Evolutionary conservation across 2,329 filamentous ascomycete genomes (phyloP).

Genomic region (Epichloe uncinata): DNA sequence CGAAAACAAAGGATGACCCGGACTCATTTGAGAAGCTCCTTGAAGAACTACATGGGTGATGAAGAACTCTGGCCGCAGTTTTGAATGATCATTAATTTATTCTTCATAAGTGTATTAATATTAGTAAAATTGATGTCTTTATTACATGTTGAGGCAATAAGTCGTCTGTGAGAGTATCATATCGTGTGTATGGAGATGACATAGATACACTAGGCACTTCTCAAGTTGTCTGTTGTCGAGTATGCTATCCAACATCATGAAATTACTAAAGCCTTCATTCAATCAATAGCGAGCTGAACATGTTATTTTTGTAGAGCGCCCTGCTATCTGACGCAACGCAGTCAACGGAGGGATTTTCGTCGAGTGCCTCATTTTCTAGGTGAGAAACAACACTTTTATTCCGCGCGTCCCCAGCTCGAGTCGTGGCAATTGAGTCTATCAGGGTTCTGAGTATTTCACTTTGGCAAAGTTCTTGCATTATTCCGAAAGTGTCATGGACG

Average conservation of each 20-base stretch:
- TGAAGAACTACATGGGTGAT: slow-evolving; percentile 23
- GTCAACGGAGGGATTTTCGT: background rate
- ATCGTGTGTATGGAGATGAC: background rate
- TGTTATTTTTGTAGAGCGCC: background rate
- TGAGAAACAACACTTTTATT: background rate
- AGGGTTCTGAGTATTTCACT: background rate
- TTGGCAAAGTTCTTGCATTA: background rate
- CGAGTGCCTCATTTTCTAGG: background rate
- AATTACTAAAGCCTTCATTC: background rate
- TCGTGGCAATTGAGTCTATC: background rate
- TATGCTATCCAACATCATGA: too few species aligned
- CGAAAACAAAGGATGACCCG: slow-evolving; percentile 15
- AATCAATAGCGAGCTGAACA: background rate
- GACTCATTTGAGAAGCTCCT: slow-evolving; percentile 16
- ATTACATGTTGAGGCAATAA: background rate
- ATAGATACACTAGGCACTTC: background rate
- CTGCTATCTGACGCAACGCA: background rate
- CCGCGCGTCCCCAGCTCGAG: background rate
- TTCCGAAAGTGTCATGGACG: slow-evolving; percentile 3
- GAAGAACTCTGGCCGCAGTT: slow-evolving; percentile 1
- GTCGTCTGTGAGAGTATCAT: background rate
- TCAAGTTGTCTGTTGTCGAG: background rate
- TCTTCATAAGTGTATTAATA: too few species aligned
- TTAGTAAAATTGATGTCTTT: too few species aligned
- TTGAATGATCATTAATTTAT: background rate